Percentiles rank a stretch among this genome's conserved stretches.
Evolutionary conservation across 163 green algal genomes (phyloP).

Genomic region (Prototheca wickerhamii): DNA sequence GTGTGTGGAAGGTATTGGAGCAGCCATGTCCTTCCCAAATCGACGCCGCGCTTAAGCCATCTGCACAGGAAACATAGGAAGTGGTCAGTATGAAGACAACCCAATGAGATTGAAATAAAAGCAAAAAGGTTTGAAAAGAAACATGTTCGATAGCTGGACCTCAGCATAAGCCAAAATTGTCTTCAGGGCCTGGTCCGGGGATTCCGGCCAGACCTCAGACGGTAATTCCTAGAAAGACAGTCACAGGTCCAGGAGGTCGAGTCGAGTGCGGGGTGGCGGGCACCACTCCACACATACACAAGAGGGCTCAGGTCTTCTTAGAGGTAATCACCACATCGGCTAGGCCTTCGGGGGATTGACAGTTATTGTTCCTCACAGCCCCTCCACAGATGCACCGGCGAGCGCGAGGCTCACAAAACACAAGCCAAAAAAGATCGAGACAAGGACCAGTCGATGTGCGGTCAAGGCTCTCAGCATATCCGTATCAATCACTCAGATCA

Average conservation of each 20-base stretch:
- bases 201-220: constrained; percentile 11
- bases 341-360: constrained; percentile 35
- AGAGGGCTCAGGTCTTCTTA: constrained; percentile 38
- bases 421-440: background rate
- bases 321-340: constrained; percentile 21
- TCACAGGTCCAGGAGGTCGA: constrained; percentile 1
- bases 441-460: background rate
- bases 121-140: too few species aligned
- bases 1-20: too few species aligned
- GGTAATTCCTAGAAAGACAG: constrained; percentile 37
- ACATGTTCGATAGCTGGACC: constrained; percentile 7
- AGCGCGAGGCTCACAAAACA: background rate
- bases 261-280: background rate
- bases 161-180: constrained; percentile 27
- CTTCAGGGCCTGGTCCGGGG: too few species aligned
- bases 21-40: too few species aligned
- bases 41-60: too few species aligned
- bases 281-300: background rate
- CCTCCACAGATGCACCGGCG: background rate
- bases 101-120: too few species aligned
- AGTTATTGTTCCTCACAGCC: constrained; percentile 13
- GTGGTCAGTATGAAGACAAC: too few species aligned
- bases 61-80: too few species aligned
- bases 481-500: constrained; percentile 51
- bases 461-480: constrained; percentile 32